A percentile compares a stretch with the other conserved stretches of the same genome.
These are phyloP conservation scores for Silene vulgaris DNA, from an alignment of 179 eudicot species.

Conservation along the genomic window DNA sequence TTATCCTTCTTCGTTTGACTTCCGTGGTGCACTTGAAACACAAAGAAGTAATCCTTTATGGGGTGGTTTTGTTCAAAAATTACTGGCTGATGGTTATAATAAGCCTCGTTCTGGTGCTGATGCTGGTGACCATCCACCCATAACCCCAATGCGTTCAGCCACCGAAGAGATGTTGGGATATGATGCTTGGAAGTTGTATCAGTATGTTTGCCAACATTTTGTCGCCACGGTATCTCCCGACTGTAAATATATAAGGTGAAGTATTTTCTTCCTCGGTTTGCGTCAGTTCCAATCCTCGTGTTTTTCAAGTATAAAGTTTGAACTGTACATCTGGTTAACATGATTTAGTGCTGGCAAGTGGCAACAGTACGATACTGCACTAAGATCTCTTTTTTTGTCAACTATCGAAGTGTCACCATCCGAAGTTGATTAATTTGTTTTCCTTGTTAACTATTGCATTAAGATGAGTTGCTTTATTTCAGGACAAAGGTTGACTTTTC, in stretches of 20 bases:
- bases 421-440: conserved; percentile 1
- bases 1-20: conserved; percentile 89
- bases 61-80: conserved; percentile 55
- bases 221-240: conserved; percentile 72
- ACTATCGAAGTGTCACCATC: neutral
- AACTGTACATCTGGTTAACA: neutral
- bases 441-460: conserved; percentile 8
- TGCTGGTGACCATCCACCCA: conserved; percentile 97
- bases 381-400: neutral
- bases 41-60: conserved; percentile 52
- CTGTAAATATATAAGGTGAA: conserved; percentile 72
- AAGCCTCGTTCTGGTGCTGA: conserved; percentile 84
- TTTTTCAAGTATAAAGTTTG: neutral
- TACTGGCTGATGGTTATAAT: conserved; percentile 53
- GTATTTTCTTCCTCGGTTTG: neutral
- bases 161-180: conserved; percentile 70
- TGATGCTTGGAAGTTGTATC: conserved; percentile 92
- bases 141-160: conserved; percentile 85
- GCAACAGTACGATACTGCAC: neutral
- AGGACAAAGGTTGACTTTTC: conserved; percentile 78
- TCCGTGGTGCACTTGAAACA: conserved; percentile 61
- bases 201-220: conserved; percentile 88
- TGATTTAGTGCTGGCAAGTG: neutral
- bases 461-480: conserved; percentile 19
- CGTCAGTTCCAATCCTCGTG: neutral